Conservation (phyloP, 176 grass and related monocot species). For the Pontederia crassipes region DNA sequence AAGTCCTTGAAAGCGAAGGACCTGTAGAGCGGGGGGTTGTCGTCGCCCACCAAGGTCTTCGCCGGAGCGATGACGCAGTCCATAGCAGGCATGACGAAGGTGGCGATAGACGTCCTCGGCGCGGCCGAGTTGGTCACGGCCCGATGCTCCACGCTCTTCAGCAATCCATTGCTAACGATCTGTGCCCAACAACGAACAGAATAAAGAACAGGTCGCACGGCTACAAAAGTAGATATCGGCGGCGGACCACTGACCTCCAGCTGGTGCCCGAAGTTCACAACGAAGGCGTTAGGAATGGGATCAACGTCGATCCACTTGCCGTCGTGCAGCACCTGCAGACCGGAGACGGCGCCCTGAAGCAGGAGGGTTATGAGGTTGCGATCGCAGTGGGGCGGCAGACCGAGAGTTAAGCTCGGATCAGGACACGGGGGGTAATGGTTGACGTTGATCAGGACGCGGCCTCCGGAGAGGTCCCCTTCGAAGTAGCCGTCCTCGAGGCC, state of each 20-base stretch:
- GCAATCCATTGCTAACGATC: conserved; percentile 53
- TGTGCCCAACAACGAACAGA: conserved; percentile 4
- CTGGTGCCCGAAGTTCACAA: conserved; percentile 41
- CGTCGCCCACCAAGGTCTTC: conserved; percentile 12
- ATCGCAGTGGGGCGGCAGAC: conserved; percentile 66
- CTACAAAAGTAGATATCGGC: not conserved
- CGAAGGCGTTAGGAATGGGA: conserved; percentile 27
- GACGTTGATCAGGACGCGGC: conserved; percentile 43
- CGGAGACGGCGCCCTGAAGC: conserved; percentile 32
- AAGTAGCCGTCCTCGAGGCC: conserved; percentile 48
- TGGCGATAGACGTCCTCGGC: conserved; percentile 29
- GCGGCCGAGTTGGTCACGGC: conserved; percentile 22
- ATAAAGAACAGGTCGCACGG: not conserved
- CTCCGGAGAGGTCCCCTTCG: conserved; percentile 33
- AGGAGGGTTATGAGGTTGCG: conserved; percentile 57
- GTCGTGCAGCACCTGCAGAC: conserved; percentile 40
- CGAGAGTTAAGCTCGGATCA: conserved; percentile 46
- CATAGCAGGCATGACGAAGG: conserved; percentile 34
- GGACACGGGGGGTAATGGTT: conserved; percentile 61
- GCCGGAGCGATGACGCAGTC: conserved; percentile 26
- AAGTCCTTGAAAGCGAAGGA: conserved; percentile 41
- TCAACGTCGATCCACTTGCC: conserved; percentile 37
- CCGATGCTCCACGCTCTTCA: conserved; percentile 53
- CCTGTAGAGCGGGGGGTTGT: conserved; percentile 19
- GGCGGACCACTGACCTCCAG: conserved; percentile 23